These are phyloP conservation scores for Dactylellina drechsleri DNA, from an alignment of 2,329 filamentous ascomycete genomes.

Conservation along the genomic window DNA sequence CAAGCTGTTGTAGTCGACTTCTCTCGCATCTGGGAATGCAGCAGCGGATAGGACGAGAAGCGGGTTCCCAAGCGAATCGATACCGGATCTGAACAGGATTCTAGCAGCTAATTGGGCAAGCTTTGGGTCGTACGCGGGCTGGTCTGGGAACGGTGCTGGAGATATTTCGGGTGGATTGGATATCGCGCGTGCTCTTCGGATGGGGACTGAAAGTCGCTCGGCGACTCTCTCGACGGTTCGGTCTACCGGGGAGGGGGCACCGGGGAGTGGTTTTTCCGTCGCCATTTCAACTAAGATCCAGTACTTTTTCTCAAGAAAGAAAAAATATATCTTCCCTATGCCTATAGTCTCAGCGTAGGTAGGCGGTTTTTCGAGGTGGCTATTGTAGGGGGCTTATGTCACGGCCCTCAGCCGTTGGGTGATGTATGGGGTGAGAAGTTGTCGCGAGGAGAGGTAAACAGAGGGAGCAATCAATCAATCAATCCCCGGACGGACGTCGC, in stretches of 20 bases:
- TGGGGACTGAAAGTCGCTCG: conserved; percentile 50
- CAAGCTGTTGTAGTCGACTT: conserved; percentile 68
- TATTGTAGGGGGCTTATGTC: background rate
- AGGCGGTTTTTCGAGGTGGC: conserved; percentile 1
- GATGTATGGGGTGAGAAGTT: conserved; percentile 1
- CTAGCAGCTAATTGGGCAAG: conserved; percentile 66
- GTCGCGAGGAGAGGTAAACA: conserved; percentile 7
- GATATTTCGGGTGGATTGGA: conserved; percentile 53
- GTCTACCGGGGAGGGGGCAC: conserved; percentile 47
- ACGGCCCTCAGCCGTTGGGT: conserved; percentile 12
- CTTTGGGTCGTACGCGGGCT: conserved; percentile 64
- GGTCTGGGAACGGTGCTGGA: conserved; percentile 62
- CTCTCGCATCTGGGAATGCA: conserved; percentile 68
- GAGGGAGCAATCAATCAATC: background rate
- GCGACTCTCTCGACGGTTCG: conserved; percentile 54
- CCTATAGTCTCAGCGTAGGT: conserved; percentile 7
- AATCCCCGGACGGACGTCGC: conserved; percentile 8
- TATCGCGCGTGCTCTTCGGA: conserved; percentile 53
- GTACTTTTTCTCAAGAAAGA: background rate
- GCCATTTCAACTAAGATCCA: conserved; percentile 14
- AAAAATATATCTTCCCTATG: no score
- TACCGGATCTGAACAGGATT: conserved; percentile 68
- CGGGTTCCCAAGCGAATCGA: conserved; percentile 65
- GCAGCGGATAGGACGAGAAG: conserved; percentile 69
- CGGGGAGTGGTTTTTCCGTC: conserved; percentile 40